Conservation (phyloP, 192 early-diverging fungal genomes). For the Backusella westeae region DNA sequence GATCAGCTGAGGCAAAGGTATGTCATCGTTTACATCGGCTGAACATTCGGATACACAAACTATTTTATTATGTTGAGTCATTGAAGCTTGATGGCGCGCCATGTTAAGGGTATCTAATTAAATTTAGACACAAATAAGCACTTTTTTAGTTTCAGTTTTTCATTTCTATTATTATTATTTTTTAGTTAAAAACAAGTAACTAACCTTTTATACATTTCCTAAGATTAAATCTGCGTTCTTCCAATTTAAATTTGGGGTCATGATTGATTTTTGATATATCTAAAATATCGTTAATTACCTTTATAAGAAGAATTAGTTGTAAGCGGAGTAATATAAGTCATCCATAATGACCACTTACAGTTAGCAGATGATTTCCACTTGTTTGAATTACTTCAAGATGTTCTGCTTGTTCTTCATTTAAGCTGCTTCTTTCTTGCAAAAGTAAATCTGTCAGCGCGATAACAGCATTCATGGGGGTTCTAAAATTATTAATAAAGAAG, state of each 20-base stretch:
- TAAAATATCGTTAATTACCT: constrained; percentile 57
- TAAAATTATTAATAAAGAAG: constrained; percentile 9
- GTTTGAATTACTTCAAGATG: constrained; percentile 55
- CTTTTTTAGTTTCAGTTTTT: not conserved
- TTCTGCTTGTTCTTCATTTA: constrained; percentile 48
- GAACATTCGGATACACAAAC: constrained; percentile 35
- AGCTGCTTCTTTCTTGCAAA: constrained; percentile 39
- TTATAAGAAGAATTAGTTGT: not conserved
- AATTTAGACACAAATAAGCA: not conserved
- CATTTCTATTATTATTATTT: constrained; percentile 6
- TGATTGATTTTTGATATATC: constrained; percentile 57
- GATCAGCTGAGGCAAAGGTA: constrained; percentile 25
- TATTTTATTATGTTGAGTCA: constrained; percentile 30
- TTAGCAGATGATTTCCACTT: constrained; percentile 56
- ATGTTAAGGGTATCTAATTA: constrained; percentile 37
- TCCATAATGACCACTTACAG: constrained; percentile 31
- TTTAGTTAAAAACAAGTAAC: not conserved
- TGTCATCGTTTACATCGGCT: constrained; percentile 26
- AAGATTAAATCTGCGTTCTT: constrained; percentile 45
- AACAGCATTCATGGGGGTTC: constrained; percentile 59
- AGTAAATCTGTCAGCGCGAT: constrained; percentile 52
- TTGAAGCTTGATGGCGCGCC: constrained; percentile 40
- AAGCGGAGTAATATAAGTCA: not conserved
- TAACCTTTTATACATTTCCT: constrained; percentile 57
- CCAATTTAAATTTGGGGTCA: constrained; percentile 51